Conservation (phyloP, 139 green algal species). For the Micromonas pusilla region DNA sequence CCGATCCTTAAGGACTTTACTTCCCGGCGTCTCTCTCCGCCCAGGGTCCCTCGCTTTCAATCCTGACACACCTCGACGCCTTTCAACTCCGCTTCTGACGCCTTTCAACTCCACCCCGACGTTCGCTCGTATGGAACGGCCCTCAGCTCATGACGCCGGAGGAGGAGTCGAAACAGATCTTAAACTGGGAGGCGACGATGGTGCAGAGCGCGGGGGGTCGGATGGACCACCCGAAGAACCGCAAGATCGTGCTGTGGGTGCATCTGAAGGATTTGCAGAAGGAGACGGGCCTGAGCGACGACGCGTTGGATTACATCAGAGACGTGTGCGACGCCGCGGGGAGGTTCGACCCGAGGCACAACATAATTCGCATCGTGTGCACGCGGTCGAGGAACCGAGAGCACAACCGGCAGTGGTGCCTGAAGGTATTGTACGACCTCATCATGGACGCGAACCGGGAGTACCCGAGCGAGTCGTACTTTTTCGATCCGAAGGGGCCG, state of each 20-base stretch:
- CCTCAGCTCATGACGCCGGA: not conserved
- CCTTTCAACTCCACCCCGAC: too few species aligned
- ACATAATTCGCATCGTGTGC: constrained; percentile 10
- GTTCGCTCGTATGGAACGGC: too few species aligned
- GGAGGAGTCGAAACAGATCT: not conserved
- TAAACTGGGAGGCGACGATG: not conserved
- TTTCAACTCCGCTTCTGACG: too few species aligned
- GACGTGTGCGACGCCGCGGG: not conserved
- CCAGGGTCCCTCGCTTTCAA: too few species aligned
- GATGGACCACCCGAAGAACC: not conserved
- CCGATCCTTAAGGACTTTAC: too few species aligned
- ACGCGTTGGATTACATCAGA: constrained; percentile 21
- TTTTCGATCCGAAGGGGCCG: not conserved
- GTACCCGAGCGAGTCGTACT: constrained; percentile 10
- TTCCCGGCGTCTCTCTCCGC: too few species aligned
- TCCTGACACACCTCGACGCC: too few species aligned
- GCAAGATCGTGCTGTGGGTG: constrained; percentile 1
- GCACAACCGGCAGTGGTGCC: constrained; percentile 24
- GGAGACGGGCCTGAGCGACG: constrained; percentile 12
- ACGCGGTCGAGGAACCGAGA: not conserved
- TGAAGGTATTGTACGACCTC: constrained; percentile 18
- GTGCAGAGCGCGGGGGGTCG: not conserved
- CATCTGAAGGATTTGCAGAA: not conserved
- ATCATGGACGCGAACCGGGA: constrained; percentile 14
- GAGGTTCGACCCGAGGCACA: not conserved